Conservation (phyloP, 306 rosid species). For the Vicia faba region DNA sequence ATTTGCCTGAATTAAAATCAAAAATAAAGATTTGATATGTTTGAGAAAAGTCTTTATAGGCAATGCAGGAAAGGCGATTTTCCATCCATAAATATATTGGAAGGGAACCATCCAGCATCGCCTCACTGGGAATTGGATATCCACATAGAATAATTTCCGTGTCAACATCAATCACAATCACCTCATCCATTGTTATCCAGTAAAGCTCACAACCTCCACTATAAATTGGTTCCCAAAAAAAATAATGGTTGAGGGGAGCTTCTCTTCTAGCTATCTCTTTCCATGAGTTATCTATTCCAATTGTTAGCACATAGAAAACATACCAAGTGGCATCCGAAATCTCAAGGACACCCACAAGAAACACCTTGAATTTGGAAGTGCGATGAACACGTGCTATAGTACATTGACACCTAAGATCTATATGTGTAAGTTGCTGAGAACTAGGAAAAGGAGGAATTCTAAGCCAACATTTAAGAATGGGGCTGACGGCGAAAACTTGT, state of each 20-base stretch:
- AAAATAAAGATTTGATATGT: not conserved
- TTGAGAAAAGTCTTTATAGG: not conserved
- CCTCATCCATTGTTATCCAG: not conserved
- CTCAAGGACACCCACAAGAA: not conserved
- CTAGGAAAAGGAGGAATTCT: not conserved
- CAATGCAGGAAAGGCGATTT: not conserved
- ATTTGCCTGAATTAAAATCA: not conserved
- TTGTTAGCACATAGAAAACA: not conserved
- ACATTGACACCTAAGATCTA: not conserved
- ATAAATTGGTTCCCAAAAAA: not conserved
- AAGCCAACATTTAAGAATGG: not conserved
- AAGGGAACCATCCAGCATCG: not conserved
- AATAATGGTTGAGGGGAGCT: not conserved
- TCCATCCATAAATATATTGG: not conserved
- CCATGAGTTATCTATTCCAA: conserved; percentile 9
- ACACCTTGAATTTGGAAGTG: not conserved
- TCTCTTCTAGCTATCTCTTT: conserved; percentile 11
- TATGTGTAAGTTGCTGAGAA: no score
- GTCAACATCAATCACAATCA: not conserved
- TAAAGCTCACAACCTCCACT: not conserved
- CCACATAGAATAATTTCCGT: not conserved
- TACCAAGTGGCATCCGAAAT: not conserved
- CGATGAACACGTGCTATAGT: not conserved
- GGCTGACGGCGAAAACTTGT: not conserved
- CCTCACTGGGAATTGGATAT: not conserved